Evolutionary conservation across 768 basidiomycete genomes (phyloP).

Genomic region (Crassisporium funariophilum): DNA sequence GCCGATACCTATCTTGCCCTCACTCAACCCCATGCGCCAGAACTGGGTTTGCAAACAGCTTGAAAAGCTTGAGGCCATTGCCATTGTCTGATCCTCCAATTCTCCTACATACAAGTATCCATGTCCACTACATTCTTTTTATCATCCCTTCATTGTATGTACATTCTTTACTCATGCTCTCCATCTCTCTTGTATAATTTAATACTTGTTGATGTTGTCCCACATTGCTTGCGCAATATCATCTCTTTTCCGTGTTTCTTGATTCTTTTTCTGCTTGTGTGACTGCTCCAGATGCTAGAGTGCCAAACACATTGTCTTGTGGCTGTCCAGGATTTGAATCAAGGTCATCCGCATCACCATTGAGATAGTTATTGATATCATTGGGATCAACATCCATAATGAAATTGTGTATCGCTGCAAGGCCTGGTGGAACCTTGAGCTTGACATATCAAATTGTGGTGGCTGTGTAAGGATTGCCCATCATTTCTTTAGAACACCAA

Average conservation of each 20-base stretch:
- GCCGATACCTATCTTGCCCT: constrained; percentile 7
- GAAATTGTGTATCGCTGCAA: constrained; percentile 9
- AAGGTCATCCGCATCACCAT: neutral
- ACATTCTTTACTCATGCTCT: neutral
- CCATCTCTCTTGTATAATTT: neutral
- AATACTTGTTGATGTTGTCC: neutral
- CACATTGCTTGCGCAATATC: constrained; percentile 1
- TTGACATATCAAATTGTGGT: constrained; percentile 7
- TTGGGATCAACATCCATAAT: constrained; percentile 1
- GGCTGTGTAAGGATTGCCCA: neutral
- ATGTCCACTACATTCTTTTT: neutral
- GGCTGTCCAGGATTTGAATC: neutral
- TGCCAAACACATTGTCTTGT: neutral
- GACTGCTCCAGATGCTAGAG: neutral
- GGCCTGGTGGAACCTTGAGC: constrained; percentile 1
- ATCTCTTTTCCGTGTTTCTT: neutral
- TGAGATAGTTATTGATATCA: neutral
- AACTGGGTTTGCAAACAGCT: neutral
- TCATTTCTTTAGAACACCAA: constrained; percentile 25
- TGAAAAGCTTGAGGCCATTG: constrained; percentile 5
- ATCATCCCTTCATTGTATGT: neutral
- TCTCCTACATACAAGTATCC: neutral
- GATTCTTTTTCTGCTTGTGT: neutral
- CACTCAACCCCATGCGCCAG: neutral
- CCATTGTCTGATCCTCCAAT: too few species aligned